These are phyloP conservation scores for Microsporum ferrugineum DNA, from an alignment of 2,329 filamentous ascomycete species.

Conservation along the genomic window DNA sequence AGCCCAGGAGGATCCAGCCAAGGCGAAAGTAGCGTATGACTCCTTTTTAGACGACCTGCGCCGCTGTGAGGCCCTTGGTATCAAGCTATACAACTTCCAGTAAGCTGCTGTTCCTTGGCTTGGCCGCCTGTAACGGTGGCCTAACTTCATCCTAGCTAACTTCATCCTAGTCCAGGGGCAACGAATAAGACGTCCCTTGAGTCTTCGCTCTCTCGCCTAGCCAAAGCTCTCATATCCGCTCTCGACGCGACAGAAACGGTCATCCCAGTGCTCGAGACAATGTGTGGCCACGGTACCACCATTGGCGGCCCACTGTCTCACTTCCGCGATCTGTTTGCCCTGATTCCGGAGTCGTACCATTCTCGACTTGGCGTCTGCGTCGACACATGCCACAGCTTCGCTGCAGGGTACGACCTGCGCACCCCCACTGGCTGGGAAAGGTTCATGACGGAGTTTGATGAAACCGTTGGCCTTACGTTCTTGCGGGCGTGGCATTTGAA, in stretches of 20 bases:
- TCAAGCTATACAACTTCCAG: slow-evolving; percentile 95
- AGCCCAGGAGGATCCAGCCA: slow-evolving; percentile 66
- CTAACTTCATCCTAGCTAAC: slow-evolving; percentile 19
- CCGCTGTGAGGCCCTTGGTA: slow-evolving; percentile 75
- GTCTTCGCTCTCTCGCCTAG: slow-evolving; percentile 66
- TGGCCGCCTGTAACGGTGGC: neutral
- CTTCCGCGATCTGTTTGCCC: slow-evolving; percentile 68
- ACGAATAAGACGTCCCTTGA: slow-evolving; percentile 56
- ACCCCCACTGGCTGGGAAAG: slow-evolving; percentile 59
- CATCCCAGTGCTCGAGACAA: slow-evolving; percentile 82
- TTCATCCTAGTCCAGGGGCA: slow-evolving; percentile 55
- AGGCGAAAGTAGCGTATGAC: slow-evolving; percentile 73
- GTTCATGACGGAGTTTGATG: slow-evolving; percentile 66
- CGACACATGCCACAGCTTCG: slow-evolving; percentile 94
- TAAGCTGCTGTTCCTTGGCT: slow-evolving; percentile 18
- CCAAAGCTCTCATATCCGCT: slow-evolving; percentile 67
- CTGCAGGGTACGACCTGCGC: slow-evolving; percentile 81
- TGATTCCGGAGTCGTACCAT: slow-evolving; percentile 62
- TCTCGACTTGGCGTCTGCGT: slow-evolving; percentile 81
- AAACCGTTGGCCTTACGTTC: slow-evolving; percentile 64
- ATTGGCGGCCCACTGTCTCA: slow-evolving; percentile 80
- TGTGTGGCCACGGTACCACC: slow-evolving; percentile 82
- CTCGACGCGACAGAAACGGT: slow-evolving; percentile 66
- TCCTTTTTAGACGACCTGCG: slow-evolving; percentile 79
- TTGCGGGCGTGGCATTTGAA: slow-evolving; percentile 84